These are phyloP conservation scores for Pseudotulostoma volvatum DNA, from an alignment of 495 filamentous ascomycete genomes.

Conservation along the genomic window DNA sequence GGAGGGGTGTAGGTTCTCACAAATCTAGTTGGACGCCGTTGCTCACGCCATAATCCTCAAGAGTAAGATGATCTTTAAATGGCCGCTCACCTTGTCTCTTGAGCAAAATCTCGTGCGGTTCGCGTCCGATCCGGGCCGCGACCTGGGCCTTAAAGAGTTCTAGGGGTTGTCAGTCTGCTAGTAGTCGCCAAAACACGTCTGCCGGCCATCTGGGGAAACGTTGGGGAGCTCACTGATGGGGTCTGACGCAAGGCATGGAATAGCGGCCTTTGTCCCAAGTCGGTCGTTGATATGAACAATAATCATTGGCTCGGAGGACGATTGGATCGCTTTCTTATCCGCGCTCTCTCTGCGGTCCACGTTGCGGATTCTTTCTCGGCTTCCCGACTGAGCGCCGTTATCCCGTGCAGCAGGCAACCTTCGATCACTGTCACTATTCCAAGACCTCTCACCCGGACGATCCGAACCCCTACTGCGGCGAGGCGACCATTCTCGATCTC, in stretches of 20 bases:
- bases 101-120: slow-evolving; percentile 77
- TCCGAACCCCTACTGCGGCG: slow-evolving; percentile 21
- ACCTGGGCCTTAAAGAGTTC: slow-evolving; percentile 80
- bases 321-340: slow-evolving; percentile 19
- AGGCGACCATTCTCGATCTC: slow-evolving; percentile 23
- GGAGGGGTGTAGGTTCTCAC: slow-evolving; percentile 25
- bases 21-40: slow-evolving; percentile 83
- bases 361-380: slow-evolving; percentile 14
- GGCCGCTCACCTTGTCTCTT: slow-evolving; percentile 84
- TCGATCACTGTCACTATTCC: slow-evolving; percentile 12
- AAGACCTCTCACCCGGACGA: slow-evolving; percentile 11
- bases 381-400: slow-evolving; percentile 1
- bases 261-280: slow-evolving; percentile 74
- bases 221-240: slow-evolving; percentile 37
- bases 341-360: slow-evolving; percentile 25
- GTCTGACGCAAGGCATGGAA: slow-evolving; percentile 72
- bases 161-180: slow-evolving; percentile 14
- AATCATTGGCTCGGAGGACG: slow-evolving; percentile 60
- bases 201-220: too few species aligned
- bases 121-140: slow-evolving; percentile 67
- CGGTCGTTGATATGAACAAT: slow-evolving; percentile 85
- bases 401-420: slow-evolving; percentile 3
- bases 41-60: slow-evolving; percentile 80
- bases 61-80: slow-evolving; percentile 72
- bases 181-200: neutral